Evolutionary conservation across 2,329 filamentous ascomycete genomes (phyloP), one percentile per base, ranked within the genome.

Genomic region (Cylindrodendrum hubeiense): DNA sequence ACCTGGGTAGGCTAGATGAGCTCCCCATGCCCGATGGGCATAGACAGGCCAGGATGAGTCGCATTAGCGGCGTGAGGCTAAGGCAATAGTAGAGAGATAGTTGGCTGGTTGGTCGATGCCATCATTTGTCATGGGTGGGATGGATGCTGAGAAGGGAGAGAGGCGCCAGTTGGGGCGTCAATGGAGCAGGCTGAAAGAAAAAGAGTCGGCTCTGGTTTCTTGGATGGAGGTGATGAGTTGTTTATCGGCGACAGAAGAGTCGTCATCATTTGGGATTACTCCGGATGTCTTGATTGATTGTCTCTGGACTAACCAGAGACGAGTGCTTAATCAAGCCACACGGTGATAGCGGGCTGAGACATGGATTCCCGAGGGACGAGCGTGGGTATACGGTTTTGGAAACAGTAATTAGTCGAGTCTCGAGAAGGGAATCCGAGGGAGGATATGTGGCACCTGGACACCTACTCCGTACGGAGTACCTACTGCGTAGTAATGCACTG

Each of bases 11-110:
- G 37, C 37, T n/a, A 17, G 17, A 17, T 39, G 37, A n/a, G 46
- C 39, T 51, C 46, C 15, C 46, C 17, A 5, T n/a, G 26, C 28
- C 47, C 46, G 26, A 50, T 59, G 37, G 37, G 15, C n/a, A 39
- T 63, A 61, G 50, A 65, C 37, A 43, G 22, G 41, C 66, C 62
- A 47, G 72, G 69, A 72, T 74, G 72, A 73, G 66, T 69, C 66
- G 69, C 71, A 74, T 74, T 74, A 74, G 72, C 71, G 69, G 63
- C 67, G 28, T 51, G 37, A 61, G 56, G 50, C 62, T 58, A 66
- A 50, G 41, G 50, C 47, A 19, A 50, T 58, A 54, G 53, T 54
- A 26, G 49, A 62, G 39, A 60, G 60, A 57, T 66, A 63, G 61
- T 65, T 53, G 56, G 49, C 46, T 26, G 24, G 51, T 62, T 62